phyloP scores from a whole-genome alignment of 1,284 basidiomycete species.

The Trichosporon ovoides region DNA sequence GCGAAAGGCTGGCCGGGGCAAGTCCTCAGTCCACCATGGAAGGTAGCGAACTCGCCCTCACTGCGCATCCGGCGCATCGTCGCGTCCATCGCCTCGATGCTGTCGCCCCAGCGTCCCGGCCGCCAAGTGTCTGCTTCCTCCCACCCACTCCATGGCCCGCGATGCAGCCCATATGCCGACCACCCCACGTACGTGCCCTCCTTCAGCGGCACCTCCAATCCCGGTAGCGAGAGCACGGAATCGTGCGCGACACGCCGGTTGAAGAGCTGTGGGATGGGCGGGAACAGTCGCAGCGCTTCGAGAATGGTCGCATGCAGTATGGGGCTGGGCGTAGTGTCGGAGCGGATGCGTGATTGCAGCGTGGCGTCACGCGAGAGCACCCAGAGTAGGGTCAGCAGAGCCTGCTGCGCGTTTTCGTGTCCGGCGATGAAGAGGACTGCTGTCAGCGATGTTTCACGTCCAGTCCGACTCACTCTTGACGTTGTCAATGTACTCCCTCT shows the following conservation, averaged over 20 bases:
- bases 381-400: not conserved
- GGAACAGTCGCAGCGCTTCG: conserved; percentile 2
- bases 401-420: conserved; percentile 7
- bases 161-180: not conserved
- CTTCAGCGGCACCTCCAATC: not conserved
- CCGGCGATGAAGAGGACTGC: conserved; percentile 10
- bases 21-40: conserved; percentile 3
- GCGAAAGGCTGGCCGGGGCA: conserved; percentile 7
- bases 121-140: not conserved
- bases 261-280: conserved; percentile 8
- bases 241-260: conserved; percentile 2
- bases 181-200: conserved; percentile 7
- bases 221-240: not conserved
- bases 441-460: not conserved
- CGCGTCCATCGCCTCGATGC: conserved; percentile 1
- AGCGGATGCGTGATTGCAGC: not conserved
- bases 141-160: not conserved
- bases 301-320: conserved; percentile 4
- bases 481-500: conserved; percentile 9
- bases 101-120: conserved; percentile 2
- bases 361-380: not conserved
- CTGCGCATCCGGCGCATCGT: not conserved
- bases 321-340: not conserved
- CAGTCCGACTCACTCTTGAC: conserved; percentile 3
- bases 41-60: conserved; percentile 4